Evolutionary conservation across 2,329 filamentous ascomycete genomes (phyloP).

Genomic region (Pyricularia sp.): DNA sequence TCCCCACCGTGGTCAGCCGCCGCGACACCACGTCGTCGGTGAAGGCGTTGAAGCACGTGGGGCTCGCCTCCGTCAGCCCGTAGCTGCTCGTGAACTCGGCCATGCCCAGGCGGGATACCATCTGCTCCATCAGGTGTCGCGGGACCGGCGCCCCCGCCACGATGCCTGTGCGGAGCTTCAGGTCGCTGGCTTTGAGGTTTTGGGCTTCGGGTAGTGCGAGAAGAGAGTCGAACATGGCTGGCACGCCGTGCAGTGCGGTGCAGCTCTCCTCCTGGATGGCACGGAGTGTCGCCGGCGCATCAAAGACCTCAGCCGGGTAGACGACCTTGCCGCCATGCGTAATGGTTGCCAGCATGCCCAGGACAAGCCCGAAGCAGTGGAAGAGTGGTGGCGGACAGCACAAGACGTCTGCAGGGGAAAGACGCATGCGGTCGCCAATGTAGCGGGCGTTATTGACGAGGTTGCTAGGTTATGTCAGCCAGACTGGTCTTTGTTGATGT

Average conservation of each 20-base stretch:
- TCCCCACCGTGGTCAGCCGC: constrained; percentile 64
- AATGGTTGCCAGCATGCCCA: constrained; percentile 62
- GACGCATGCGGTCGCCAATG: constrained; percentile 64
- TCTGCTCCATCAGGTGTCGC: constrained; percentile 61
- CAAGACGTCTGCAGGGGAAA: constrained; percentile 56
- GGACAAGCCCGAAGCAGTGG: constrained; percentile 76
- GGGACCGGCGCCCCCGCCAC: constrained; percentile 73
- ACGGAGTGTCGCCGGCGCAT: constrained; percentile 53
- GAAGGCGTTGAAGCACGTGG: constrained; percentile 74
- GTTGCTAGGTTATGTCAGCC: constrained; percentile 28
- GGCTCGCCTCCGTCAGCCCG: constrained; percentile 68
- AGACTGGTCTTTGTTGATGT: not conserved
- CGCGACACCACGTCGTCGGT: constrained; percentile 60
- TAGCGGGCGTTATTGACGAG: constrained; percentile 59
- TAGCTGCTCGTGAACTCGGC: constrained; percentile 63
- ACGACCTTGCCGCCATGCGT: constrained; percentile 71
- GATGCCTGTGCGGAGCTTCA: constrained; percentile 62
- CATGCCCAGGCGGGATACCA: constrained; percentile 66
- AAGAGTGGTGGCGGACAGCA: constrained; percentile 80
- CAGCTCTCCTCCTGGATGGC: constrained; percentile 59
- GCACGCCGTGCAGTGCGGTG: constrained; percentile 72
- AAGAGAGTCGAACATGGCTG: constrained; percentile 72
- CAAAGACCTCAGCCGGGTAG: constrained; percentile 67
- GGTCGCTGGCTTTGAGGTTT: constrained; percentile 28
- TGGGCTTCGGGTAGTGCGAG: constrained; percentile 33